Base-by-base conservation (phyloP, 805 yeast species). In the Kazachstania taianensis region DNA sequence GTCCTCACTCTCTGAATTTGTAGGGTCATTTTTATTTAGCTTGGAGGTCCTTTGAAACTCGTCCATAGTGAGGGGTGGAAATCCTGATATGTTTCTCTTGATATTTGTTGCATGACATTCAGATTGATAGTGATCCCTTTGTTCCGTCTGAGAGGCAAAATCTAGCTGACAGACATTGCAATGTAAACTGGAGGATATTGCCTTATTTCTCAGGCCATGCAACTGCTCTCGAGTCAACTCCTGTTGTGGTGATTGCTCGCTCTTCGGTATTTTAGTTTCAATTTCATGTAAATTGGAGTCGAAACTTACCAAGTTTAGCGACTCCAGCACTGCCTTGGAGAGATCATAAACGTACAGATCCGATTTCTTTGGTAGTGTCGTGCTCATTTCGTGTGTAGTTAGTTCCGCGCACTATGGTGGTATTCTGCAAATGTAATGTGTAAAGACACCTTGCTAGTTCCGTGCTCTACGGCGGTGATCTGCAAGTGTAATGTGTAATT, bases 1-100 rank as follows among this genome's bases (percentile, higher is more conserved):
- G 0, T 72, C 63, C 0, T 82, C 85, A 3, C 83, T 76, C 7
- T 70, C 69, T n/a, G n/a, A n/a, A n/a, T n/a, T n/a, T n/a, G n/a
- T n/a, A n/a, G n/a, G n/a, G 38, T 68, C 63, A 26, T 66, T 64
- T 26, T 70, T 76, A 32, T 73, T 9, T 7, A 10, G 24, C 5
- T 15, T 15, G 10, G 32, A 36, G 9, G 20, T 19, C 9, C 62
- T 57, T 24, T 77, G 82, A 46, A 80, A 81, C 49, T 78, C 75
- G 3, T 57, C 69, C 43, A 72, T 81, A 3, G 68, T 57, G 13
- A 80, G 52, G 0, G 72, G 61, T 1, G 62, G 53, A 32, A 72
- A 57, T 0, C 70, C 69, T 26, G 58, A 57, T 20, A 71, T 45
- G 7, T 61, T 52, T 37, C 87, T 62, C 51, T 77, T 78, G 36